A percentile compares a stretch with the other conserved stretches of the same genome.
These are phyloP conservation scores for Plasmodium relictum DNA, from an alignment of 169 alveolate genomes.

Conservation along the genomic window DNA sequence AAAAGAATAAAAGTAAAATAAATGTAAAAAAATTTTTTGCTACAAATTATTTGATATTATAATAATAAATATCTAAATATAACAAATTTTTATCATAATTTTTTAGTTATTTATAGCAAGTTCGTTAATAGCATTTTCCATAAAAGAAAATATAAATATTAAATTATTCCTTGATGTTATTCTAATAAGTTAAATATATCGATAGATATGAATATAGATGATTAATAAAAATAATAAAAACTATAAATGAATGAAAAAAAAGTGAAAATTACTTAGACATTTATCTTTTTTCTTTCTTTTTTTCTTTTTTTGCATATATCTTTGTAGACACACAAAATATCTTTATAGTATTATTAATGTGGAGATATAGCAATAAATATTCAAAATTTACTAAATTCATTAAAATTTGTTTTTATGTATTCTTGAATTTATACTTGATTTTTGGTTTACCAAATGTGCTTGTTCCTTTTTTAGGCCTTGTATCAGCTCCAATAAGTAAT, in stretches of 20 bases:
- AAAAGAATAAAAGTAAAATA: neutral
- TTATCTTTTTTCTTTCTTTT: neutral
- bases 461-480: slow-evolving; percentile 25
- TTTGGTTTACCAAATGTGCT: slow-evolving; percentile 10
- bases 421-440: slow-evolving; percentile 13
- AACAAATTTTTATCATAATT: neutral
- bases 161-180: slow-evolving; percentile 13
- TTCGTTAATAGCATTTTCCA: slow-evolving; percentile 40
- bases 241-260: neutral
- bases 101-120: slow-evolving; percentile 32
- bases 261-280: neutral
- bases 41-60: neutral
- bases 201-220: neutral
- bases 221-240: neutral
- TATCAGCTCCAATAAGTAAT: slow-evolving; percentile 37
- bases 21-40: neutral
- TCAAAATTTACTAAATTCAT: slow-evolving; percentile 8
- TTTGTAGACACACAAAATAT: slow-evolving; percentile 33
- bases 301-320: neutral
- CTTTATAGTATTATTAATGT: slow-evolving; percentile 40
- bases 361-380: slow-evolving; percentile 43
- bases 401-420: slow-evolving; percentile 16
- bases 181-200: slow-evolving; percentile 24
- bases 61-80: neutral
- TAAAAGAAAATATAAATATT: slow-evolving; percentile 18